Evolutionary conservation across 2,329 filamentous ascomycete genomes (phyloP), one percentile per base, ranked within the genome.

Genomic region (Exophiala bonariae): DNA sequence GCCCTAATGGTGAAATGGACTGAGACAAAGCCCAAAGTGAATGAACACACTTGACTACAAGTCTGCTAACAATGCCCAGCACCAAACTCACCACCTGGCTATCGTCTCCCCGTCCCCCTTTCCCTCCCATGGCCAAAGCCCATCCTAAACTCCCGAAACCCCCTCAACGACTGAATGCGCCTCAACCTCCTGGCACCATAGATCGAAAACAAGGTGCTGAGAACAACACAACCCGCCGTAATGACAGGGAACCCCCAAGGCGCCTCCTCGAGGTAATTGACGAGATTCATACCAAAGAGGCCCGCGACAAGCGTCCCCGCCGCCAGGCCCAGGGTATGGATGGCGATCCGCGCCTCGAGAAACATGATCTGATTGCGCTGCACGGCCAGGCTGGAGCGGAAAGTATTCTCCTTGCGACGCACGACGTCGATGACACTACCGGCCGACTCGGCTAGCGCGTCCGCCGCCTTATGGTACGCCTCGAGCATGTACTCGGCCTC

Each of bases 301-400:
- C 66, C 66, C 0, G 65, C 64, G 11, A 68, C 59, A 19, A 68
- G 56, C 0, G 66, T 69, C 1, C 62, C 63, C n/a, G 56, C 56
- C 0, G 63, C 63, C n/a, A 69, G 52, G 3, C 61, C 63, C 4
- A 69, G 49, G 58, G 67, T 68, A 41, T 61, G 55, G 26, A 68
- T 66, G 52, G 66, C 65, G 20, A 69, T 55, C 50, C 63, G 60
- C 6, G 63, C 63, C 42, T 69, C 65, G 9, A 69, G 58, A 3
- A 68, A 58, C 63, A 69, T 65, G 51, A 69, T 68, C 47, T 69
- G 66, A 36, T 69, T 69, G 3, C 66, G 60, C 26, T 64, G 63
- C 33, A 67, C 65, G 28, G 63, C 61, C 31, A 69, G 44, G 13
- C 63, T 58, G 0, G 63, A 64, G 28, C 63, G 56, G 17, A 67